Conservation (phyloP, 2,329 filamentous ascomycete genomes). For the Chrysosporium keratinophilum region DNA sequence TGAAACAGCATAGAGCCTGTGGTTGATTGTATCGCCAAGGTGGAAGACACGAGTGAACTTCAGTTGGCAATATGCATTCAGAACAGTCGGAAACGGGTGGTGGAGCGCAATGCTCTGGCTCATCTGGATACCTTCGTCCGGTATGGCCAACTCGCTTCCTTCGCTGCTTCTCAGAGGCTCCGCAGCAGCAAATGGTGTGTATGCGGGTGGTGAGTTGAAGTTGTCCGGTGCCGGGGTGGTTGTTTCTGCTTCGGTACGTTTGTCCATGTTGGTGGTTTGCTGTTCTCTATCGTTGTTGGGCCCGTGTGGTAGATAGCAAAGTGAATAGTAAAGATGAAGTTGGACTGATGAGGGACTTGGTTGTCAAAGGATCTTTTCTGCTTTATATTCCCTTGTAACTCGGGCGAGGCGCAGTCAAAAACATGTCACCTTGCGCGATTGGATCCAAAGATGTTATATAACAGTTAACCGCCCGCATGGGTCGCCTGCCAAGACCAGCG, state of each 20-base stretch:
- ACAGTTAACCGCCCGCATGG: no score
- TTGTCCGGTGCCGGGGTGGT: background rate
- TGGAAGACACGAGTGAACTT: conserved; percentile 5
- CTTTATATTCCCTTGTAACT: no score
- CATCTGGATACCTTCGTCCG: background rate
- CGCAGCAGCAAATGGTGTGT: background rate
- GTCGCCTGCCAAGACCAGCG: no score
- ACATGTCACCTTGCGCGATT: no score
- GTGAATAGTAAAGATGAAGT: no score
- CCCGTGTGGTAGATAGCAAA: no score
- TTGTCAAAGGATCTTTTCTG: no score
- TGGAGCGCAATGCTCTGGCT: background rate
- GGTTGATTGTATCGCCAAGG: background rate
- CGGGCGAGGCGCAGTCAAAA: no score
- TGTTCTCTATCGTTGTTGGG: no score
- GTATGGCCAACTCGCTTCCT: background rate
- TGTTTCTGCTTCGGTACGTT: background rate
- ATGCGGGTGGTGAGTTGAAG: background rate
- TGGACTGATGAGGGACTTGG: no score
- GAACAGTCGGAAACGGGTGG: background rate
- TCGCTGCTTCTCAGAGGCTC: background rate
- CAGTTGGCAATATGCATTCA: conserved; percentile 4
- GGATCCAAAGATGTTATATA: no score
- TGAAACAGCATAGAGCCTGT: conserved; percentile 1
- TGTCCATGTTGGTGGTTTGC: background rate